A percentile compares a stretch with the other conserved stretches of the same genome.
Conservation (phyloP, 768 basidiomycete species). For the Pleurotus platypus region DNA sequence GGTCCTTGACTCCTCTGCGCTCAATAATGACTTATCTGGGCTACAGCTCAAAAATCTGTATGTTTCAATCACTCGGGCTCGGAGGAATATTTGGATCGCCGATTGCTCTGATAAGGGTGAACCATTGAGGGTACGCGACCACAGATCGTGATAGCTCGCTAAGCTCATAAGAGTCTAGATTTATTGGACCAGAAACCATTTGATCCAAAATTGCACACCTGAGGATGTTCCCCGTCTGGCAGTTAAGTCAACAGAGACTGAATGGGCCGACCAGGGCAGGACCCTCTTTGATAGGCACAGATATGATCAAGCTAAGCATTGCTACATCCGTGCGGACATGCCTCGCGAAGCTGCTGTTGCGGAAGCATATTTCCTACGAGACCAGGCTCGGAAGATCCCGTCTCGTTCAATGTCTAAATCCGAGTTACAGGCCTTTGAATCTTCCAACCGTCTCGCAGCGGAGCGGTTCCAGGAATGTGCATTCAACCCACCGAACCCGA, state of each 20-base stretch:
- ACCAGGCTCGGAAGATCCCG: constrained; percentile 38
- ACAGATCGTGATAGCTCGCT: not conserved
- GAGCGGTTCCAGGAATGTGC: constrained; percentile 45
- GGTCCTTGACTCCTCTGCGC: not conserved
- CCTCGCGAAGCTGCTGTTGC: constrained; percentile 42
- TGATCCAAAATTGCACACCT: constrained; percentile 46
- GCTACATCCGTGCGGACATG: constrained; percentile 45
- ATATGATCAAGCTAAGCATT: constrained; percentile 52
- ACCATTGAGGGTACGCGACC: constrained; percentile 49
- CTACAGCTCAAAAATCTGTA: constrained; percentile 62
- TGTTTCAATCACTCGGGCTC: constrained; percentile 67
- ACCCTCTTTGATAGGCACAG: constrained; percentile 35
- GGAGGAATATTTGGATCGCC: constrained; percentile 67
- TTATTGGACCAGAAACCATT: constrained; percentile 44
- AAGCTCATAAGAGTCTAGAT: constrained; percentile 27
- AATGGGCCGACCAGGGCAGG: constrained; percentile 32
- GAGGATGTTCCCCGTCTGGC: constrained; percentile 52
- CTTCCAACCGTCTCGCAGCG: constrained; percentile 43
- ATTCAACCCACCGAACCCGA: constrained; percentile 18
- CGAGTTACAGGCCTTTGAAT: constrained; percentile 12
- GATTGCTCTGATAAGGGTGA: constrained; percentile 55
- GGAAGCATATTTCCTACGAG: constrained; percentile 50
- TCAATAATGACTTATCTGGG: not conserved
- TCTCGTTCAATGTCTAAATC: constrained; percentile 18
- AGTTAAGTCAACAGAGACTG: constrained; percentile 42